Evolutionary conservation across 495 filamentous ascomycete genomes (phyloP).

Genomic region (Penicillium verhagenii): DNA sequence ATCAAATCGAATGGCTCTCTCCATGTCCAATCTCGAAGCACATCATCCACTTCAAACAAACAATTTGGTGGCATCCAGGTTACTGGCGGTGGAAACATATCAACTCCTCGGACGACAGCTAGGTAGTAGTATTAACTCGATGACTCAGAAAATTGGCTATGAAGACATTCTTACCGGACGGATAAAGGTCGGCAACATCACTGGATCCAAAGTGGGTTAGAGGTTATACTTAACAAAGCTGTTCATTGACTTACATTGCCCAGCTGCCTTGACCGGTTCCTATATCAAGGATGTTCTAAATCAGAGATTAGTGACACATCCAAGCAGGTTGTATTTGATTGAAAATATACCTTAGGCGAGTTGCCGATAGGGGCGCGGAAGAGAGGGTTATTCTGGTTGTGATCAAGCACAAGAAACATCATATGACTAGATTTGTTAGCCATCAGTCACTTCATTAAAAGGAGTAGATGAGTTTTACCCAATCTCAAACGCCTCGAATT

Average conservation of each 20-base stretch:
- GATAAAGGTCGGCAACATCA: slow-evolving; percentile 10
- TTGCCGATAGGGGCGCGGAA: slow-evolving; percentile 16
- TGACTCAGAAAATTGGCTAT: too few species aligned
- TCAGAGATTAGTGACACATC: slow-evolving; percentile 1
- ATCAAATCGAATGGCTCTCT: slow-evolving; percentile 31
- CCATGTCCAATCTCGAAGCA: slow-evolving; percentile 25
- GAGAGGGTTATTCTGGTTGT: slow-evolving; percentile 14
- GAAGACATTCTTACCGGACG: too few species aligned
- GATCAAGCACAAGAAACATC: slow-evolving; percentile 19
- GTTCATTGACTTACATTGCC: slow-evolving; percentile 6
- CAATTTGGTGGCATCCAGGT: slow-evolving; percentile 15
- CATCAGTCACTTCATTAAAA: background rate
- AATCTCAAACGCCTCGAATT: slow-evolving; percentile 10
- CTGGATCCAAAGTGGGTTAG: slow-evolving; percentile 2
- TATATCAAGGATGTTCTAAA: slow-evolving; percentile 15
- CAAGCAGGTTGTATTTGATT: background rate
- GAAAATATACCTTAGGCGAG: slow-evolving; percentile 15
- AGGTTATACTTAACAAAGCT: background rate
- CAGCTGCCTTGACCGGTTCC: slow-evolving; percentile 12
- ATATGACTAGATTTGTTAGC: slow-evolving; percentile 11
- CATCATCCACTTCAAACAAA: slow-evolving; percentile 29
- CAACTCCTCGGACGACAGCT: slow-evolving; percentile 19
- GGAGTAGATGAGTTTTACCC: background rate
- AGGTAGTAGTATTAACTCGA: background rate
- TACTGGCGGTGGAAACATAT: slow-evolving; percentile 18